A percentile compares a stretch with the other conserved stretches of the same genome.
Evolutionary conservation across 176 grass and related monocot genomes (phyloP).

Genomic region (Typha latifolia): DNA sequence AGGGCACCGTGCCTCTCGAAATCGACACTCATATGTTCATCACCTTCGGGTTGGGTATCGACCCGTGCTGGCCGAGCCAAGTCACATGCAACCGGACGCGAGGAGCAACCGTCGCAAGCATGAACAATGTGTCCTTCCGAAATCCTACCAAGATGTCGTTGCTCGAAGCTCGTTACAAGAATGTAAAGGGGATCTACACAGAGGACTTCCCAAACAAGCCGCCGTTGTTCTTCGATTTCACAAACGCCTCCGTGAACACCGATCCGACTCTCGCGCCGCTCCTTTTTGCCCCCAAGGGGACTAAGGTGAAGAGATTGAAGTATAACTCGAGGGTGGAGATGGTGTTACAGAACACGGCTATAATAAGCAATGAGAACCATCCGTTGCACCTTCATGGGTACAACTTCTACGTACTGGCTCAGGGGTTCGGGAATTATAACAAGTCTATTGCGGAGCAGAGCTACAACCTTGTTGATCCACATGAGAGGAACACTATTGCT

Average conservation of each 20-base stretch:
- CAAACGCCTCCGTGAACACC: background rate
- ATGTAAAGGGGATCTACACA: slow-evolving; percentile 27
- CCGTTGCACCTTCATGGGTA: slow-evolving; percentile 55
- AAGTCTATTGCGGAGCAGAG: background rate
- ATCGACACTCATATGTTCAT: slow-evolving; percentile 53
- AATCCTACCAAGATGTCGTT: slow-evolving; percentile 30
- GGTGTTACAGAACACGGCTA: slow-evolving; percentile 61
- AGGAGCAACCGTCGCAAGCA: slow-evolving; percentile 21
- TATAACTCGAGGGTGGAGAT: slow-evolving; percentile 53
- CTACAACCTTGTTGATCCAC: slow-evolving; percentile 50
- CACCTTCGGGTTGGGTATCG: slow-evolving; percentile 27
- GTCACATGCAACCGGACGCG: slow-evolving; percentile 16
- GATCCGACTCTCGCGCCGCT: background rate
- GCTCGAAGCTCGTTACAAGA: slow-evolving; percentile 29
- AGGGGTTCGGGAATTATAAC: slow-evolving; percentile 57
- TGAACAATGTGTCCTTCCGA: slow-evolving; percentile 62
- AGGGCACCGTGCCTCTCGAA: slow-evolving; percentile 24
- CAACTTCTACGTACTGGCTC: slow-evolving; percentile 57
- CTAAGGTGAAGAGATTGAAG: slow-evolving; percentile 34
- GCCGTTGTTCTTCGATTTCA: slow-evolving; percentile 39
- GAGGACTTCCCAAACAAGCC: slow-evolving; percentile 54
- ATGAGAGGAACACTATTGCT: slow-evolving; percentile 50
- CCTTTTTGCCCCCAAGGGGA: too few relatives aligned
- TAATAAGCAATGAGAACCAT: slow-evolving; percentile 65
- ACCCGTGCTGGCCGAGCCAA: slow-evolving; percentile 20